A percentile compares a stretch with the other conserved stretches of the same genome.
Evolutionary conservation across 1,284 basidiomycete genomes (phyloP).

Genomic region (Testicularia cyperi): DNA sequence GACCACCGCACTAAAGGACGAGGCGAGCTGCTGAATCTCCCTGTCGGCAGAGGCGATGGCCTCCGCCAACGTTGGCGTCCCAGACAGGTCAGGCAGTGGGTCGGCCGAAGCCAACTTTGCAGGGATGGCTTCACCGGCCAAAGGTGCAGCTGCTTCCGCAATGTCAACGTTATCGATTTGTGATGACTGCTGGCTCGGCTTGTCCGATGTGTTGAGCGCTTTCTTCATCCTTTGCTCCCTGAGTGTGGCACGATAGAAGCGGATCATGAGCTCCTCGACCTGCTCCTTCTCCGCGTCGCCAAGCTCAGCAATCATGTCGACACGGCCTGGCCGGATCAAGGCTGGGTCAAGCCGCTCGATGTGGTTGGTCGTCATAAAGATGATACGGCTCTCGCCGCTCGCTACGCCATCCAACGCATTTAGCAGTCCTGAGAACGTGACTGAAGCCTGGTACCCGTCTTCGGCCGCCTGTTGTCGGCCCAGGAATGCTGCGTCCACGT

Average conservation of each 20-base stretch:
- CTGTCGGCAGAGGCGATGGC: conserved; percentile 14
- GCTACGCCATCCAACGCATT: conserved; percentile 98
- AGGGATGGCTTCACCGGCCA: too few relatives aligned
- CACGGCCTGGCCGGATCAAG: conserved; percentile 88
- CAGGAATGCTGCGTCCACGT: conserved; percentile 94
- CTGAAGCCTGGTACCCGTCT: conserved; percentile 64
- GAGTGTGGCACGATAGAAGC: conserved; percentile 70
- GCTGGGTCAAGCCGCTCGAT: conserved; percentile 72
- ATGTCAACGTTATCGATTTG: too few relatives aligned
- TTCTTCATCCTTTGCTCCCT: conserved; percentile 20
- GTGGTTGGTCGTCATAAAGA: conserved; percentile 99
- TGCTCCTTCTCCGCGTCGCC: conserved; percentile 85
- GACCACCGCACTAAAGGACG: conserved; percentile 23
- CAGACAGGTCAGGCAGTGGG: too few relatives aligned
- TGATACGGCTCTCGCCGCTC: conserved; percentile 84
- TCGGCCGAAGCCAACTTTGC: too few relatives aligned
- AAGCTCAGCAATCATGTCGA: conserved; percentile 81
- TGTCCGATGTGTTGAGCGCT: too few relatives aligned
- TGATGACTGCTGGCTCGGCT: too few relatives aligned
- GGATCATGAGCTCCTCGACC: conserved; percentile 75
- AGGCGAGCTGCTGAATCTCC: conserved; percentile 18
- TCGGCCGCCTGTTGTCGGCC: conserved; percentile 40
- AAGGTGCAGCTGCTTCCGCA: too few relatives aligned
- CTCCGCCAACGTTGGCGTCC: too few relatives aligned
- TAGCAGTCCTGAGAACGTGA: conserved; percentile 95